Evolutionary conservation across 441 rosid species (phyloP), one percentile per base, ranked within the genome.

Genomic region (Viola pubescens): DNA sequence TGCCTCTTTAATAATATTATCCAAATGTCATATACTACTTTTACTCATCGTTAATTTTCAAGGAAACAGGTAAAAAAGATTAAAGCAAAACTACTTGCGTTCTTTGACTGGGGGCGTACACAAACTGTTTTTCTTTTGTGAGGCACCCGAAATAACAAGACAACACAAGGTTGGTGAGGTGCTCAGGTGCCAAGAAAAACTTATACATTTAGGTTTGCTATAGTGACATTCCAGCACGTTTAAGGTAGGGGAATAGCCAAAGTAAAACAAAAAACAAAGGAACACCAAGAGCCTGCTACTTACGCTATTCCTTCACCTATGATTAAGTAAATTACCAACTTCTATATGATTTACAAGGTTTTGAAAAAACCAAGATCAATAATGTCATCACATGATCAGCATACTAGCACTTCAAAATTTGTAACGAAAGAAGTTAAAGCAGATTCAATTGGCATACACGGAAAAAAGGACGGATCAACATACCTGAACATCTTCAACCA

Each of bases 401-500:
- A 26, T 26, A 26, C 34, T 26, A 26, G 34, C 34, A 26, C 34
- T 26, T 26, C 2, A 26, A 1, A 1, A 26, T 26, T 26, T 26
- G 34, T 26, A 26, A 26, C 34, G 34, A 26, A 26, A 26, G 34
- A 26, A 26, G 34, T 46, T 46, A 10, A 46, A 6, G 49, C 9
- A 43, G n/a, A 12, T 46, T 46, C 4, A 9, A 43, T 6, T 6
- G 46, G 1, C 7, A 43, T 6, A 0, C 46, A 43, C 46, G 46
- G 10, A 43, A 9, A 43, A 6, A 43, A 53, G 37, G 14, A 5
- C 57, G n/a, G 14, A 53, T 53, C n/a, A 53, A 53, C 42, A 73
- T 72, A 94, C 99, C 97, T 91, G 98, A 63, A 94, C 99, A 78
- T 94, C 99, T 56, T 94, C 98, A 66, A 94, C 84, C 64, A 94